Percentiles rank a stretch among this genome's conserved stretches.
These are phyloP conservation scores for Dictyostelium intermedium DNA, from an alignment of 78 protist species.

Conservation along the genomic window DNA sequence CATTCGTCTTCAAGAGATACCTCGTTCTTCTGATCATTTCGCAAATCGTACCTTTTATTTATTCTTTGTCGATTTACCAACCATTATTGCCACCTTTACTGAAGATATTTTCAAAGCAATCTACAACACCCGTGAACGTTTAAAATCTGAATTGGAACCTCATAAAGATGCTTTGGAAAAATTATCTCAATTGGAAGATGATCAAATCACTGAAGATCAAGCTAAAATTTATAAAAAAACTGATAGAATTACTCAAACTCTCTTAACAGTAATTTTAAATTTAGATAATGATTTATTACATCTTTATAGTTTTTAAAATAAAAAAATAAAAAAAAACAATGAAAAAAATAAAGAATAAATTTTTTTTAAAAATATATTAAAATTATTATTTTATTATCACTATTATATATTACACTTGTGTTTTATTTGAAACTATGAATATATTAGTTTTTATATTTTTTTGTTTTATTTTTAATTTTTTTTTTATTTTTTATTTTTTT, in stretches of 20 bases:
- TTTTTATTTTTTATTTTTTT: neutral
- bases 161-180: slow-evolving; percentile 25
- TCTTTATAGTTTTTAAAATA: slow-evolving; percentile 24
- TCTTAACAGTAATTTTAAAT: slow-evolving; percentile 41
- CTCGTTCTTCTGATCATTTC: slow-evolving; percentile 50
- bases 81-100: neutral
- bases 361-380: neutral
- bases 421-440: too few species aligned
- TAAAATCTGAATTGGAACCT: slow-evolving; percentile 13
- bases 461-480: neutral
- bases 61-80: slow-evolving; percentile 41
- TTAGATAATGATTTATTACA: slow-evolving; percentile 62
- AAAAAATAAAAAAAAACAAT: neutral
- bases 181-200: neutral
- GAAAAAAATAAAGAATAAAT: neutral
- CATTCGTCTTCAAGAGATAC: slow-evolving; percentile 70
- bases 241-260: slow-evolving; percentile 33
- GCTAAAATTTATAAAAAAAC: slow-evolving; percentile 8
- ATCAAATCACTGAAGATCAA: slow-evolving; percentile 43
- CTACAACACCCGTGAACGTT: slow-evolving; percentile 53
- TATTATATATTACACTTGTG: neutral
- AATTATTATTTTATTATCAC: neutral
- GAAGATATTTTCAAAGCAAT: slow-evolving; percentile 68
- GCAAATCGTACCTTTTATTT: slow-evolving; percentile 66
- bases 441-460: too few species aligned